A percentile compares a stretch with the other conserved stretches of the same genome.
Evolutionary conservation across 179 eudicot species (phyloP).

Genomic region (Pouteria campechiana): DNA sequence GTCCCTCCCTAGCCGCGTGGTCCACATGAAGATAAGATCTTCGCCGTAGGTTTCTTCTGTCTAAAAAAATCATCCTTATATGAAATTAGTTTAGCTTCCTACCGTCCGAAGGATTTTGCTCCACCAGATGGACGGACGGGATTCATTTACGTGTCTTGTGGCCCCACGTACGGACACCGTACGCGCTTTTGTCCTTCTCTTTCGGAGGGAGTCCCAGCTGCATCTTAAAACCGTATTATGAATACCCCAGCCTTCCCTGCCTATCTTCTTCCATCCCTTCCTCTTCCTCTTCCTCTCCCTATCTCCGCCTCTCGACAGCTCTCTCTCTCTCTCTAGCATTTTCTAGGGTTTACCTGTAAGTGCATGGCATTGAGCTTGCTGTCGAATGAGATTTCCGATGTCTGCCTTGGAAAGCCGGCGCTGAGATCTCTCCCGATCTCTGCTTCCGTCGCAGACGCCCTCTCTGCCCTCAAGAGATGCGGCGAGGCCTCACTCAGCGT

Average conservation of each 20-base stretch:
- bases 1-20: too few species aligned
- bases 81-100: too few species aligned
- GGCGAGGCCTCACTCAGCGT: conserved; percentile 43
- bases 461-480: conserved; percentile 38
- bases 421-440: conserved; percentile 32
- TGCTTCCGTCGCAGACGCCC: conserved; percentile 49
- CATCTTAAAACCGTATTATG: too few species aligned
- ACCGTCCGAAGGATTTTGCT: too few species aligned
- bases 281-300: not conserved
- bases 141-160: too few species aligned
- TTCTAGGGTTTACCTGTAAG: not conserved
- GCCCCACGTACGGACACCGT: too few species aligned
- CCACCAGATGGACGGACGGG: too few species aligned
- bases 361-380: conserved; percentile 77
- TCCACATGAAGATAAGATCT: too few species aligned
- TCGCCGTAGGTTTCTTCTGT: too few species aligned
- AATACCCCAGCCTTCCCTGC: not conserved
- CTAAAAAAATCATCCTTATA: too few species aligned
- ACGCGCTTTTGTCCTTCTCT: too few species aligned
- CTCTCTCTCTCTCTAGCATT: not conserved
- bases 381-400: conserved; percentile 45
- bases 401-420: conserved; percentile 77
- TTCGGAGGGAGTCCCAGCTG: too few species aligned
- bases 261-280: not conserved
- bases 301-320: not conserved